phyloP scores from a whole-genome alignment of 1,284 basidiomycete genomes.

The Sutorius eximius region DNA sequence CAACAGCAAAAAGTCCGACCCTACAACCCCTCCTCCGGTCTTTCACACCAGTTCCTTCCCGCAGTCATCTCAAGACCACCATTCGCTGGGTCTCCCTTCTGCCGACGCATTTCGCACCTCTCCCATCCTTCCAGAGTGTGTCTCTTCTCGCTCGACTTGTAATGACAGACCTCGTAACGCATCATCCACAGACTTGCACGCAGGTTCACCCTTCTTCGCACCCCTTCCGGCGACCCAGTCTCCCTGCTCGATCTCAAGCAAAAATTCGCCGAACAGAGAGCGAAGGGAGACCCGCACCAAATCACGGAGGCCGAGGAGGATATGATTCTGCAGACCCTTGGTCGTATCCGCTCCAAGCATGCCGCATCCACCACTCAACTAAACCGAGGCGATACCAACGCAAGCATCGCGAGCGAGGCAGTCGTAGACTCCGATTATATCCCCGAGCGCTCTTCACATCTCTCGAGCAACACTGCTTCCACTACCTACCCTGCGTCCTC shows the following conservation, averaged over 20 bases:
- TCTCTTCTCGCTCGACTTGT: conserved; percentile 26
- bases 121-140: conserved; percentile 79
- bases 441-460: conserved; percentile 44
- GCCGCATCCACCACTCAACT: conserved; percentile 32
- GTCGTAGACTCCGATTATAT: conserved; percentile 39
- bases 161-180: conserved; percentile 17
- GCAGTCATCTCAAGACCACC: conserved; percentile 30
- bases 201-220: conserved; percentile 74
- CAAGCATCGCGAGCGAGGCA: conserved; percentile 33
- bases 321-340: conserved; percentile 74
- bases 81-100: conserved; percentile 59
- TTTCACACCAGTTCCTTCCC: conserved; percentile 19
- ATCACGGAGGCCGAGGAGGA: conserved; percentile 80
- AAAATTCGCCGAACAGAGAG: conserved; percentile 73
- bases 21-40: conserved; percentile 18
- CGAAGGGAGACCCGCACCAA: conserved; percentile 61
- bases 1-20: conserved; percentile 33
- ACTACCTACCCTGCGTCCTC: conserved; percentile 44
- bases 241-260: conserved; percentile 61
- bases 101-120: conserved; percentile 78
- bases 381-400: conserved; percentile 19
- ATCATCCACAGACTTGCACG: conserved; percentile 61
- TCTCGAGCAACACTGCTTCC: conserved; percentile 45
- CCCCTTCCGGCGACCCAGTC: conserved; percentile 61
- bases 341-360: conserved; percentile 51